These are phyloP conservation scores for Geosmithia flava DNA, from an alignment of 2,329 filamentous ascomycete genomes.

Conservation along the genomic window DNA sequence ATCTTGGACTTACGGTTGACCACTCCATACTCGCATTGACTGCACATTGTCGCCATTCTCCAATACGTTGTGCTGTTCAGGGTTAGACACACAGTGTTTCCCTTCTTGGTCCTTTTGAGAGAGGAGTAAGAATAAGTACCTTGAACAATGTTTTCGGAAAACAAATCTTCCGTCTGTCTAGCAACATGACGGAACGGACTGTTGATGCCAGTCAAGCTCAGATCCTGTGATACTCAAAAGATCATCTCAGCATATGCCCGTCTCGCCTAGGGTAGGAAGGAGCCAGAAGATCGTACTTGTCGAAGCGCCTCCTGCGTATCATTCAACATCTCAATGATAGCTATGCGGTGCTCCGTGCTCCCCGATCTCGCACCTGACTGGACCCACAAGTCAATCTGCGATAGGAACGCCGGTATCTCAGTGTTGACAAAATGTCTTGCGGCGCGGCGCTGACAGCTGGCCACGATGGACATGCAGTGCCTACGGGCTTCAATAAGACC, in stretches of 20 bases:
- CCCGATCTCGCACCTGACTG: constrained; percentile 24
- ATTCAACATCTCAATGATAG: constrained; percentile 17
- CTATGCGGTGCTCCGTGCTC: constrained; percentile 20
- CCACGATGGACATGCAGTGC: constrained; percentile 31
- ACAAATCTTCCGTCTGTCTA: no score
- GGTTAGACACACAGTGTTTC: not conserved
- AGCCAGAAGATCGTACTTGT: no score
- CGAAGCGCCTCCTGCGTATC: constrained; percentile 11
- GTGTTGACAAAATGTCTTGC: constrained; percentile 23
- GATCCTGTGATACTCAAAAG: not conserved
- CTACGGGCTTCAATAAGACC: constrained; percentile 26
- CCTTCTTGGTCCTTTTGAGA: not conserved
- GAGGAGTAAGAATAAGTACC: not conserved
- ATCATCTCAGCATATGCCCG: no score
- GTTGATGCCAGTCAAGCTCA: not conserved
- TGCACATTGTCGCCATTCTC: no score
- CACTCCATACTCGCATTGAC: no score
- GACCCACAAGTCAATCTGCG: constrained; percentile 28
- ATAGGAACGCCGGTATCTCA: constrained; percentile 26
- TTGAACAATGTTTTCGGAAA: not conserved
- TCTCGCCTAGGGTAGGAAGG: no score
- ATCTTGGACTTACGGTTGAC: no score
- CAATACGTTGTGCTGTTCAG: no score
- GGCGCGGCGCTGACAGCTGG: constrained; percentile 23
- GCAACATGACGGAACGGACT: not conserved